Base-by-base conservation (phyloP, 179 eudicot species). In the Monotropa hypopitys region DNA sequence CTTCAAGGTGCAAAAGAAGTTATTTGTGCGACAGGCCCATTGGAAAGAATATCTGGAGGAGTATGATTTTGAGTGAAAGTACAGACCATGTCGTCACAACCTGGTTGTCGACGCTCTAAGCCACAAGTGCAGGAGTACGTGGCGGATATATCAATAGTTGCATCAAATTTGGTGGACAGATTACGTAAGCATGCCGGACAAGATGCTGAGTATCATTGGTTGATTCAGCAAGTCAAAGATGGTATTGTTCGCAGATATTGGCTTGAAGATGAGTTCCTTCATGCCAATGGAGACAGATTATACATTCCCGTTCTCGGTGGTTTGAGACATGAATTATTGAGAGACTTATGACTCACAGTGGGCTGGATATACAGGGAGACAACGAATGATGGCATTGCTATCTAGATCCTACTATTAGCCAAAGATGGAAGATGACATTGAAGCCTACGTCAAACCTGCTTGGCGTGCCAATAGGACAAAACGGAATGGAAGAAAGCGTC, bases 401-500 rank as follows among this genome's bases (percentile, higher is more conserved):
- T 23, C 63, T 0, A 4, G 38, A 0, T 35, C 6, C 0, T 82
- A 70, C 42, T 75, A n/a, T 33, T 75, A 77, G 62, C 70, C 80
- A 0, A 75, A 70, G 21, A 79, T 79, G 70, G 10, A 56, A 5
- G 56, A 82, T 0, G 70, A 78, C 0, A 38, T 79, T 0, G 72
- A 79, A 4, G n/a, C 38, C 3, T 72, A 82, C 26, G 82, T 71
- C 4, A 32, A 51, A 56, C 80, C 16, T 76, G 77, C 16, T 38
- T 66, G 6, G 75, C 79, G 0, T 82, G 77, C 40, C 66, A 77
- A 61, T 72, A 73, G 53, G 77, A 73, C 51, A 81, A 81, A 59
- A 32, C 23, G 0, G 66, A 74, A 30, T 7, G n/a, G 0, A 50
- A 13, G 40, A 43, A 63, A 7, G 26, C 33, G 2, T 54, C 35